Evolutionary conservation across 192 early-diverging fungal genomes (phyloP).

Genomic region (Diversispora eburnea): DNA sequence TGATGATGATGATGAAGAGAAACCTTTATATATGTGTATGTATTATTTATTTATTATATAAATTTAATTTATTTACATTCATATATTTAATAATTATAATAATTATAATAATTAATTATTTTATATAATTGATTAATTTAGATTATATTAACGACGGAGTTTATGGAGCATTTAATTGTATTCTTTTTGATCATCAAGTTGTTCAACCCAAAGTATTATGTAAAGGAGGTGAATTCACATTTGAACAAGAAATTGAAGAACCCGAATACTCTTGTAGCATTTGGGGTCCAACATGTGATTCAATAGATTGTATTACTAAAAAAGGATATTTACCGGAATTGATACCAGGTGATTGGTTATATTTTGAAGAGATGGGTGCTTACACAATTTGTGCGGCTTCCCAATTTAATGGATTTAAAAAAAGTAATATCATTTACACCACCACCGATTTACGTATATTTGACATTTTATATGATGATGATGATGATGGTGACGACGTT

Average conservation of each 20-base stretch:
- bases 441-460: constrained; percentile 52
- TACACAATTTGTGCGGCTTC: constrained; percentile 90
- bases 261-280: constrained; percentile 62
- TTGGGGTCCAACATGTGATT: constrained; percentile 99
- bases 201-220: constrained; percentile 69
- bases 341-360: constrained; percentile 93
- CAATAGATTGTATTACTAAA: constrained; percentile 87
- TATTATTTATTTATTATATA: constrained; percentile 15
- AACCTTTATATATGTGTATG: constrained; percentile 63
- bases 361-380: constrained; percentile 94
- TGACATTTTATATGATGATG: not conserved
- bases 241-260: constrained; percentile 31
- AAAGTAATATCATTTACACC: constrained; percentile 81
- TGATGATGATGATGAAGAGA: constrained; percentile 36
- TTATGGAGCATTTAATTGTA: constrained; percentile 98
- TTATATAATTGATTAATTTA: constrained; percentile 12
- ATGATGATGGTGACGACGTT: too few species aligned
- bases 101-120: too few species aligned
- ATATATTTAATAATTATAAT: too few species aligned
- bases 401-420: constrained; percentile 86
- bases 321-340: constrained; percentile 71
- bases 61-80: too few species aligned
- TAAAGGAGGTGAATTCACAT: constrained; percentile 37
- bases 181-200: constrained; percentile 92
- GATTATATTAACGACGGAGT: constrained; percentile 99